Conservation (phyloP, 2,329 filamentous ascomycete genomes). For the Fusarium acutatum region DNA sequence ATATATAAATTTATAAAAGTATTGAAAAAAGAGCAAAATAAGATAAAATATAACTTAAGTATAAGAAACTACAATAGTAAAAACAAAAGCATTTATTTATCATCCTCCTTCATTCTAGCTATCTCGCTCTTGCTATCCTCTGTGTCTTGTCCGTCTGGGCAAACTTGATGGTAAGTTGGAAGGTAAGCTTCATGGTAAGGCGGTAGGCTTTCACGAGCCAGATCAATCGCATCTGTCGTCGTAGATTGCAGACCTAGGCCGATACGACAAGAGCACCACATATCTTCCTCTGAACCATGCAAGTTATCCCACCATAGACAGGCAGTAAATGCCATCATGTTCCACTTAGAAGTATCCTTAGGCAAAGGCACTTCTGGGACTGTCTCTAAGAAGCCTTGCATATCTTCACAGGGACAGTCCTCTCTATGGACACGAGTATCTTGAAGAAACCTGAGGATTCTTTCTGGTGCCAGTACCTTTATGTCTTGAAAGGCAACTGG, state of each 20-base stretch:
- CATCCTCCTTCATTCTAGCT: neutral
- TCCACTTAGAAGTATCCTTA: neutral
- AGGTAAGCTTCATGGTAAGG: neutral
- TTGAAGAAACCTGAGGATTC: neutral
- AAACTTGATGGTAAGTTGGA: neutral
- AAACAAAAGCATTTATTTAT: too few relatives aligned
- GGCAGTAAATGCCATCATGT: neutral
- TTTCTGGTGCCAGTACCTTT: neutral
- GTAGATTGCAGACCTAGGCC: neutral
- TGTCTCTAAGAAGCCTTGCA: neutral
- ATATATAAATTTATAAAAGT: neutral
- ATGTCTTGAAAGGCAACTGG: neutral
- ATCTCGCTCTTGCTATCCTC: neutral
- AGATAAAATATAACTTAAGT: too few relatives aligned
- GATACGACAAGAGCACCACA: neutral
- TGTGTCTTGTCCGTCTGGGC: neutral
- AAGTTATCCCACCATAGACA: neutral
- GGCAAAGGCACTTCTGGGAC: neutral
- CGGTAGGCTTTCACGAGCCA: neutral
- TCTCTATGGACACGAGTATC: neutral
- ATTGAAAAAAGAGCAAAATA: neutral
- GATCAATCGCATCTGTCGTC: neutral
- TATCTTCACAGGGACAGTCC: neutral
- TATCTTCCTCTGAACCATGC: neutral
- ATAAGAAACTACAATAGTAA: too few relatives aligned